Evolutionary conservation across 345 rosid species (phyloP), one percentile per base, ranked within the genome.

Genomic region (Jatropha curcas): DNA sequence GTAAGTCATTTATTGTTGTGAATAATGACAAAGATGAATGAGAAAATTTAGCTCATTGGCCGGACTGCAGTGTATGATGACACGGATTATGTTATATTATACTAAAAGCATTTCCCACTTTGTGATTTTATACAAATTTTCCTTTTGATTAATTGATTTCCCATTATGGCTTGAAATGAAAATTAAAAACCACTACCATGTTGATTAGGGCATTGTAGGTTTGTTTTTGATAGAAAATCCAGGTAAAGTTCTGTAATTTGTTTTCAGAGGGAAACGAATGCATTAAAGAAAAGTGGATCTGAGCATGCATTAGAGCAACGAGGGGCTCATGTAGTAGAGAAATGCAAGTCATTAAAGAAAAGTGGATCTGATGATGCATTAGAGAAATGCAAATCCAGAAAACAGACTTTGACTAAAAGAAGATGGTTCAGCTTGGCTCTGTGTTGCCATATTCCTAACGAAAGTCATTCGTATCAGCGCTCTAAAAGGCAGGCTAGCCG

Each of bases 391-490:
- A 67, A 67, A 48, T 9, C 43, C 45, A 46, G 67, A 46, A 57
- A 65, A 55, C 68, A 24, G 46, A 39, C 46, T 27, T 17, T 8
- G 4, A 69, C 27, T n/a, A n/a, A n/a, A 41, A 19, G 16, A 53
- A 68, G 65, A 63, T 63, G 64, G 74, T 25, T 63, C 71, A 34
- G 43, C 63, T 48, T 43, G 9, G 7, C 57, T n/a, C 14, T 53
- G 12, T 75, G 69, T 67, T 75, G 74, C 74, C 16, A 6, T 57
- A 4, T 28, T 2, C 64, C 30, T 13, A 25, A 13, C 37, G 50
- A 33, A 65, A 60, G 20, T 30, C 10, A 11, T 12, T 52, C 1
- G 28, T 30, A 58, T 41, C 11, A 41, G 45, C 45, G 11, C 11
- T 13, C 45, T 41, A 41, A 41, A 41, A 41, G 45, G 45, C 45